Percentiles rank a stretch among this genome's conserved stretches.
Conservation (phyloP, 176 grass and related monocot species). For the Stipa capillata region DNA sequence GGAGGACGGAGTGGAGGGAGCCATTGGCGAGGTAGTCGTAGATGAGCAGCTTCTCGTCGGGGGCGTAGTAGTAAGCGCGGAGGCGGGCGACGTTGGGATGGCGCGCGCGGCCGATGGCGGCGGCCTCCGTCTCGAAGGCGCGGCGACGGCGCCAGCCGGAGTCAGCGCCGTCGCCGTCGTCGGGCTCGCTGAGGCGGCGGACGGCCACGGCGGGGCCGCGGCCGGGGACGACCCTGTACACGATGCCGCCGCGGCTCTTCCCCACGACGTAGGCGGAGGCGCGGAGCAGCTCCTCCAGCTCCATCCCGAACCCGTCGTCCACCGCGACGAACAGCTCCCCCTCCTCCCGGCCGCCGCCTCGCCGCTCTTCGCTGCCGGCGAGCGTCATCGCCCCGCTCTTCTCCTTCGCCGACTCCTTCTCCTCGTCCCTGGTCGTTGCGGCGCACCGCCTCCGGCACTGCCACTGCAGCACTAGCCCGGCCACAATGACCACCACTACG, state of each 20-base stretch:
- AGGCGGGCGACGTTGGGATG: slow-evolving; percentile 86
- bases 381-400: slow-evolving; percentile 29
- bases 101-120: slow-evolving; percentile 55
- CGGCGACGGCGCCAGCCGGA: slow-evolving; percentile 61
- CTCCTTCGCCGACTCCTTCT: slow-evolving; percentile 42
- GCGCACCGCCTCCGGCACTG: slow-evolving; percentile 59
- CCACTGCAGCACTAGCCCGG: slow-evolving; percentile 62
- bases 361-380: slow-evolving; percentile 43
- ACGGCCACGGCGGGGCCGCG: slow-evolving; percentile 56
- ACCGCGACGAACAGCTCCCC: slow-evolving; percentile 79
- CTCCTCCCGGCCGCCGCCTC: slow-evolving; percentile 43
- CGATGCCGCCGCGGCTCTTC: slow-evolving; percentile 85
- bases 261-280: slow-evolving; percentile 88
- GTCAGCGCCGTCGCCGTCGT: slow-evolving; percentile 36
- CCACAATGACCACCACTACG: slow-evolving; percentile 37
- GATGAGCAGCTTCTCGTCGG: slow-evolving; percentile 97
- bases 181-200: slow-evolving; percentile 82
- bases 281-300: slow-evolving; percentile 93
- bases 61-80: slow-evolving; percentile 93
- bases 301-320: slow-evolving; percentile 80
- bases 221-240: slow-evolving; percentile 73
- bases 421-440: neutral
- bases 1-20: slow-evolving; percentile 83
- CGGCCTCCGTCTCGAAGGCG: slow-evolving; percentile 73
- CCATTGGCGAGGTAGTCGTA: slow-evolving; percentile 91